Conservation (phyloP, 2,329 filamentous ascomycete genomes). For the Neofusicoccum umdonicola region DNA sequence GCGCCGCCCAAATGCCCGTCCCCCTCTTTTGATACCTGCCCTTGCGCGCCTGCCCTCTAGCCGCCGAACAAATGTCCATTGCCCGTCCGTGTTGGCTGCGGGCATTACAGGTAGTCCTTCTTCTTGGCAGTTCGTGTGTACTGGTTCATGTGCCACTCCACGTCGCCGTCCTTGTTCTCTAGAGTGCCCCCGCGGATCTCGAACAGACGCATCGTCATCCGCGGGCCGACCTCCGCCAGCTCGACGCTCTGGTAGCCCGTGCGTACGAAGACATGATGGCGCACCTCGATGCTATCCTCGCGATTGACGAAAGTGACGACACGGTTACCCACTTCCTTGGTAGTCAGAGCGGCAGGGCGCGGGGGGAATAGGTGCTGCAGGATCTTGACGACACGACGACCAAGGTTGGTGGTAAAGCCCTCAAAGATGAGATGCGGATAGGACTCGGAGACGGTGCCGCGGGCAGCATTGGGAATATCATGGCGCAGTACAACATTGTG, state of each 20-base stretch:
- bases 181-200: constrained; percentile 89
- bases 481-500: constrained; percentile 91
- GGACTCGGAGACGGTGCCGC: constrained; percentile 85
- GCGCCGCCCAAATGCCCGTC: constrained; percentile 4
- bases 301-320: constrained; percentile 94
- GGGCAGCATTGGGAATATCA: constrained; percentile 83
- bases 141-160: constrained; percentile 94
- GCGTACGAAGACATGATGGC: constrained; percentile 90
- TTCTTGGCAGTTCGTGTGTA: constrained; percentile 92
- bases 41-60: neutral
- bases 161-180: constrained; percentile 91
- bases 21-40: constrained; percentile 1
- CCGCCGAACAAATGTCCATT: neutral
- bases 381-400: constrained; percentile 80
- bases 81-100: constrained; percentile 1
- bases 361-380: constrained; percentile 94
- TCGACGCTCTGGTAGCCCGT: constrained; percentile 89
- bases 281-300: constrained; percentile 82
- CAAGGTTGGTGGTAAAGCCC: constrained; percentile 79
- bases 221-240: constrained; percentile 82
- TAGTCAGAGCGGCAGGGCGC: constrained; percentile 61
- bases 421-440: constrained; percentile 97
- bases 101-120: constrained; percentile 81
- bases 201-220: constrained; percentile 96
- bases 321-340: constrained; percentile 76